A percentile compares a stretch with the other conserved stretches of the same genome.
Evolutionary conservation across 768 basidiomycete species (phyloP).

Genomic region (Rossbeevera mucosa): DNA sequence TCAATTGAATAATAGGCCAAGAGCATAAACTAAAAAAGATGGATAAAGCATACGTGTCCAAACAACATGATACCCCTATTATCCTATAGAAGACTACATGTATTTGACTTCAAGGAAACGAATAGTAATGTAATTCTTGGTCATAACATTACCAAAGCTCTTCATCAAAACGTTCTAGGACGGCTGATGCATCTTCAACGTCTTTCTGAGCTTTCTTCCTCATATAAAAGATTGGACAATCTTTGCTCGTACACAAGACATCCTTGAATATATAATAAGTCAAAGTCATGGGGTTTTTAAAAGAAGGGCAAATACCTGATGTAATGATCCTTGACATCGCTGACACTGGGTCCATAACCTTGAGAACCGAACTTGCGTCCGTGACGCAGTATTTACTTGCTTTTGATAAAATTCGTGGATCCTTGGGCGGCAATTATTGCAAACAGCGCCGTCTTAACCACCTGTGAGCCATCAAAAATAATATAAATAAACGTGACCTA

Average conservation of each 20-base stretch:
- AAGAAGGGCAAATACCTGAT: constrained; percentile 55
- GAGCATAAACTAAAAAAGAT: too few species aligned
- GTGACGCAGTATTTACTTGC: constrained; percentile 70
- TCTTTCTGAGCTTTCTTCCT: constrained; percentile 98
- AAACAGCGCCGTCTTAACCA: constrained; percentile 79
- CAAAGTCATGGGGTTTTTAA: not conserved
- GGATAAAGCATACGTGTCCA: too few species aligned
- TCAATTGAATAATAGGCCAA: too few species aligned
- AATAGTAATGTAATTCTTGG: not conserved
- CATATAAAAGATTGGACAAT: constrained; percentile 99
- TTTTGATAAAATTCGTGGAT: constrained; percentile 92
- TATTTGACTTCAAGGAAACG: not conserved
- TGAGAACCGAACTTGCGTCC: constrained; percentile 86
- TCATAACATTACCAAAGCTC: constrained; percentile 55
- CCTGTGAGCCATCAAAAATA: constrained; percentile 3
- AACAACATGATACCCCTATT: not conserved
- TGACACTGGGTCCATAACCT: constrained; percentile 99
- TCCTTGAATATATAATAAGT: constrained; percentile 49
- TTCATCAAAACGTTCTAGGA: constrained; percentile 79
- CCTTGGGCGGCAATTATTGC: constrained; percentile 84
- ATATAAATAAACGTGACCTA: constrained; percentile 18
- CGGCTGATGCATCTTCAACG: constrained; percentile 76
- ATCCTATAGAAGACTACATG: too few species aligned
- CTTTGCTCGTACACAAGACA: constrained; percentile 92
- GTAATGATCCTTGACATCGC: constrained; percentile 95